These are phyloP conservation scores for Aspergillus cavernicola DNA, from an alignment of 495 filamentous ascomycete genomes.

Conservation along the genomic window DNA sequence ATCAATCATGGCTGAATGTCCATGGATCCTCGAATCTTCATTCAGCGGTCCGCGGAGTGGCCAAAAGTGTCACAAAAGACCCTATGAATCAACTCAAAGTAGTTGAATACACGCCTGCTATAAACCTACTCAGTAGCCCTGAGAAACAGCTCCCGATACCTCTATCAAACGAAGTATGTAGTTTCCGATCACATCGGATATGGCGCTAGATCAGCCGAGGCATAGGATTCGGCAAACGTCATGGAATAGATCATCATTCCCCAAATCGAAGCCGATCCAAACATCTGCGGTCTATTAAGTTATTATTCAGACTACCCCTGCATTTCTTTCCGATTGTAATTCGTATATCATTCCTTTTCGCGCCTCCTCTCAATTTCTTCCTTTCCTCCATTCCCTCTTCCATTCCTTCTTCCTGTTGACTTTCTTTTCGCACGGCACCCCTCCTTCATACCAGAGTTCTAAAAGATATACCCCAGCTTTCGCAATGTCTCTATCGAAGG, in stretches of 20 bases:
- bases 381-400: not conserved
- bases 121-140: no score
- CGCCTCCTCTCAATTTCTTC: slow-evolving; percentile 8
- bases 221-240: slow-evolving; percentile 44
- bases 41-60: no score
- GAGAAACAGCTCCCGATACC: no score
- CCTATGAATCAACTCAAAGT: no score
- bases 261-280: slow-evolving; percentile 33
- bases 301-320: not conserved
- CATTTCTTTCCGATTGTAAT: slow-evolving; percentile 7
- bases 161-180: no score
- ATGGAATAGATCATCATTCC: slow-evolving; percentile 29
- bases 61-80: no score
- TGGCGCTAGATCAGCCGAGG: slow-evolving; percentile 31
- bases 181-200: no score
- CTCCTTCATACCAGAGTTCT: not conserved
- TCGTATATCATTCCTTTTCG: slow-evolving; percentile 15
- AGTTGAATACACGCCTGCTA: no score
- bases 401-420: slow-evolving; percentile 8
- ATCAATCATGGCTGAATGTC: no score
- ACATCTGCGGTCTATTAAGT: slow-evolving; percentile 23
- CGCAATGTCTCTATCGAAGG: slow-evolving; percentile 40
- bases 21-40: no score
- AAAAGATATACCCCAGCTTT: not conserved
- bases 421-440: not conserved